A percentile compares a stretch with the other conserved stretches of the same genome.
These are phyloP conservation scores for Leishmania lainsoni DNA, from an alignment of 208 protist genomes.

Conservation along the genomic window DNA sequence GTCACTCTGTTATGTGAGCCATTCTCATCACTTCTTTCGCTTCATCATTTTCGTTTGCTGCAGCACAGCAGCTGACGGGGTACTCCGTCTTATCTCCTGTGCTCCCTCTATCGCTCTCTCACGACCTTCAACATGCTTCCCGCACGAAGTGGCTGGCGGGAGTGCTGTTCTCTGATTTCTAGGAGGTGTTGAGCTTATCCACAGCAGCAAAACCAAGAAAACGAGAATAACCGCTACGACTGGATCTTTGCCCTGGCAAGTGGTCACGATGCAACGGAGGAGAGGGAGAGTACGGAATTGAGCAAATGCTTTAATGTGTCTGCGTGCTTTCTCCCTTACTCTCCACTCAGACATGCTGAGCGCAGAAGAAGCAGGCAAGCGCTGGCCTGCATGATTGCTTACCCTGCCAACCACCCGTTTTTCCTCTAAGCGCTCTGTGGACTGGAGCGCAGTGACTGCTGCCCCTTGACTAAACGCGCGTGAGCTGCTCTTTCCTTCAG, in stretches of 20 bases:
- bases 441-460: background rate
- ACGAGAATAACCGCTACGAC: background rate
- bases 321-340: background rate
- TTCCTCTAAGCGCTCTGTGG: background rate
- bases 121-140: background rate
- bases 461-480: background rate
- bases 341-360: background rate
- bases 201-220: background rate
- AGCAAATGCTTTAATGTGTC: background rate
- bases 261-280: background rate
- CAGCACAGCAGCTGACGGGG: background rate
- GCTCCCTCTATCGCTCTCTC: background rate
- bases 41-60: background rate
- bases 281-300: background rate
- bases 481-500: background rate
- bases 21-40: background rate
- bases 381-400: background rate
- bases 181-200: background rate
- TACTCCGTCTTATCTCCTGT: background rate
- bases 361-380: background rate
- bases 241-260: background rate
- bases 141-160: background rate
- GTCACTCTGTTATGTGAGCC: background rate
- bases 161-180: background rate
- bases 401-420: background rate